phyloP scores from a whole-genome alignment of 345 rosid genomes.

The Reutealis trisperma region DNA sequence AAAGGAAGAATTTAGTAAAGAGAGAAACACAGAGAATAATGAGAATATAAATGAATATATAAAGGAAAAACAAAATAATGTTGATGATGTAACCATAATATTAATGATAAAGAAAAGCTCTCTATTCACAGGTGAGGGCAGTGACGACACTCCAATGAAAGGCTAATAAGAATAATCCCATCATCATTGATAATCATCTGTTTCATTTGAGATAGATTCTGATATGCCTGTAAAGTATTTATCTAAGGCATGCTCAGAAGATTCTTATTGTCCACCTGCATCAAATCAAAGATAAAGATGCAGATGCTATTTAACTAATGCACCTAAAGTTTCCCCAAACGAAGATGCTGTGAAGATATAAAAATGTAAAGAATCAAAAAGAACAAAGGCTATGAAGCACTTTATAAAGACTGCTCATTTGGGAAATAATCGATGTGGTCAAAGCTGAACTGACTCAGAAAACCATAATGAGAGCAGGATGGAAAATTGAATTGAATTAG shows the following conservation, averaged over 20 bases:
- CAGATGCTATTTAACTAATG: slow-evolving; percentile 22
- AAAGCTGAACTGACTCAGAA: slow-evolving; percentile 31
- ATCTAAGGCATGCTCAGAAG: slow-evolving; percentile 20
- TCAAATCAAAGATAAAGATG: slow-evolving; percentile 16
- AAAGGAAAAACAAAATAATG: not conserved
- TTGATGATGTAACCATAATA: not conserved
- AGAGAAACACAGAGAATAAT: not conserved
- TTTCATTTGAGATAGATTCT: slow-evolving; percentile 17
- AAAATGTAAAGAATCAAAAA: slow-evolving; percentile 27
- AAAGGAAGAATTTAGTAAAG: not conserved
- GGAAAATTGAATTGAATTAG: not conserved
- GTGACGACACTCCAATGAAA: not conserved
- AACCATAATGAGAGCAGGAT: slow-evolving; percentile 8
- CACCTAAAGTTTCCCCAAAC: slow-evolving; percentile 8
- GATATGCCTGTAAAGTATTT: slow-evolving; percentile 18
- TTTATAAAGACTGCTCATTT: slow-evolving; percentile 24
- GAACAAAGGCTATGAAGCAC: slow-evolving; percentile 25
- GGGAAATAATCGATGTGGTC: slow-evolving; percentile 15
- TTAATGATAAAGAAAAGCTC: not conserved
- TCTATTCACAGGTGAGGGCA: not conserved
- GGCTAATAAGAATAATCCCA: not conserved
- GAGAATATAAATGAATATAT: not conserved
- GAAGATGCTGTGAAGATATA: slow-evolving; percentile 20
- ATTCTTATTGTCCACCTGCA: slow-evolving; percentile 21
- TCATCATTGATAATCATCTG: slow-evolving; percentile 1